A percentile compares a stretch with the other conserved stretches of the same genome.
Conservation (phyloP, 2,329 filamentous ascomycete species). For the Alternaria postmessia region DNA sequence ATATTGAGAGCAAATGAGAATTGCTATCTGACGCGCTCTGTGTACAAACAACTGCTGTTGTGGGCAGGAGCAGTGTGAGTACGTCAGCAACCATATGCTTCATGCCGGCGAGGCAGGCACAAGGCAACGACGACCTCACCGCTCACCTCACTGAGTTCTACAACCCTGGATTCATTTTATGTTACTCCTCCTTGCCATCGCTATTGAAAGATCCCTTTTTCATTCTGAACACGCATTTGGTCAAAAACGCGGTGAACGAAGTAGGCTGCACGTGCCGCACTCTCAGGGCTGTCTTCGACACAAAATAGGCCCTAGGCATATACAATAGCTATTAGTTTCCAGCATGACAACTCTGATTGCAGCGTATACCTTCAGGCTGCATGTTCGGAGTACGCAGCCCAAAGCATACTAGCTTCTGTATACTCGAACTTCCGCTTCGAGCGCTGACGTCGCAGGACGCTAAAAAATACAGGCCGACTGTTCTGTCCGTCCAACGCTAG, state of each 20-base stretch:
- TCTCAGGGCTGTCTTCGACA: not conserved
- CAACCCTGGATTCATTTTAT: not conserved
- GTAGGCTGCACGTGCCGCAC: not conserved
- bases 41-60: not conserved
- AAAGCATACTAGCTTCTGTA: not conserved
- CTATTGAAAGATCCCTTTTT: not conserved
- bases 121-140: not conserved
- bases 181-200: not conserved
- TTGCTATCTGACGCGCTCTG: not conserved
- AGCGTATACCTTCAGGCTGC: not conserved
- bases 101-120: not conserved
- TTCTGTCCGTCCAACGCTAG: not conserved
- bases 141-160: not conserved
- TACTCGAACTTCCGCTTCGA: not conserved
- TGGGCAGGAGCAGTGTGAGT: not conserved
- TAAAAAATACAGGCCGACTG: not conserved
- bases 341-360: not conserved
- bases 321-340: not conserved
- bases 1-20: not conserved
- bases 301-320: not conserved
- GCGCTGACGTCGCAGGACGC: not conserved
- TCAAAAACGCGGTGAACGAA: not conserved
- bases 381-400: not conserved
- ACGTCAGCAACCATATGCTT: conserved; percentile 1
- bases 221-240: not conserved